phyloP scores from a whole-genome alignment of 495 filamentous ascomycete genomes.

The Parachaetomium inaequale region DNA sequence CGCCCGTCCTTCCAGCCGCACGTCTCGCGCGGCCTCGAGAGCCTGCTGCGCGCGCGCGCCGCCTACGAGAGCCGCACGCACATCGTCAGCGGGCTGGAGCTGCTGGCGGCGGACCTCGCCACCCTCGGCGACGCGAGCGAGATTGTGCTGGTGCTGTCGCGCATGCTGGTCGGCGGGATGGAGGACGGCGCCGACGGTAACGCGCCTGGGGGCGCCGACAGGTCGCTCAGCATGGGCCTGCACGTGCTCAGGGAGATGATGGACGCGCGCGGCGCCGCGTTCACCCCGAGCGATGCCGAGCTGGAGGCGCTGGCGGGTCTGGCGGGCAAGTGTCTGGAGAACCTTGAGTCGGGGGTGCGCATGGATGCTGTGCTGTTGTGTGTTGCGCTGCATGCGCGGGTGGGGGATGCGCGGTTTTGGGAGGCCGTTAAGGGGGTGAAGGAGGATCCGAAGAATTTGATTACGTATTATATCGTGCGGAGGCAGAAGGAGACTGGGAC shows the following conservation, averaged over 20 bases:
- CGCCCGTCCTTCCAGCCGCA: conserved; percentile 61
- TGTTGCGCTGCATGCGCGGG: conserved; percentile 64
- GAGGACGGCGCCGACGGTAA: conserved; percentile 30
- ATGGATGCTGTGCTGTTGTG: conserved; percentile 75
- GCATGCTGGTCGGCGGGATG: conserved; percentile 35
- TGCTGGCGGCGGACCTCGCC: conserved; percentile 51
- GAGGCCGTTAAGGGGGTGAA: conserved; percentile 57
- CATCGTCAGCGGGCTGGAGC: conserved; percentile 53
- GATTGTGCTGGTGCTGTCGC: conserved; percentile 45
- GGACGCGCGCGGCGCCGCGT: conserved; percentile 35
- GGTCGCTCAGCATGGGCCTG: conserved; percentile 56
- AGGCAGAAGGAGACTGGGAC: conserved; percentile 44
- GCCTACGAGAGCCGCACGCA: conserved; percentile 53
- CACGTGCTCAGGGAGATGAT: conserved; percentile 55
- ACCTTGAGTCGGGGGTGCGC: conserved; percentile 71
- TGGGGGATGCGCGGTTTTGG: conserved; percentile 65
- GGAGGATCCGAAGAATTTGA: conserved; percentile 67
- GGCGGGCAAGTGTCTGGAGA: conserved; percentile 60
- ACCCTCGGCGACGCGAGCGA: conserved; percentile 49
- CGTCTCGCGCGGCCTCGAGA: conserved; percentile 60
- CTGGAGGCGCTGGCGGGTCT: conserved; percentile 50
- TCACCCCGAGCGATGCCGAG: conserved; percentile 43
- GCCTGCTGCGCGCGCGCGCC: conserved; percentile 64
- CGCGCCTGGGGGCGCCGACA: background rate
- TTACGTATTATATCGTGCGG: conserved; percentile 81